Evolutionary conservation across 2,329 filamentous ascomycete genomes (phyloP).

Genomic region (Drechslerella dactyloides): DNA sequence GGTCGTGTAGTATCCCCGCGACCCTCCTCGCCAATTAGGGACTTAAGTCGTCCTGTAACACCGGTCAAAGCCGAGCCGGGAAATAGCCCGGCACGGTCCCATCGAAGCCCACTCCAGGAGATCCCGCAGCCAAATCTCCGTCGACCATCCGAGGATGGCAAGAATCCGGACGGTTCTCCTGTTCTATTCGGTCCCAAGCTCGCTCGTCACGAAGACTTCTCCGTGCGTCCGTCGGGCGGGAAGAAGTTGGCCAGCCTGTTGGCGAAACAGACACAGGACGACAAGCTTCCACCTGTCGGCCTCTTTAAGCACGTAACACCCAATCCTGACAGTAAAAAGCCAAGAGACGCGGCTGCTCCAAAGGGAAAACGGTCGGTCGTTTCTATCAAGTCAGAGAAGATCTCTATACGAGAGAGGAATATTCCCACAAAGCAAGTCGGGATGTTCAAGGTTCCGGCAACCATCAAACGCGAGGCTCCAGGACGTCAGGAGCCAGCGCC

Average conservation of each 20-base stretch:
- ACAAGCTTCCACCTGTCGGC: slow-evolving; percentile 2
- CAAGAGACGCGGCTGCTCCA: no score
- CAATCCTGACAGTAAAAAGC: no score
- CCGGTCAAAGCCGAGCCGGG: not conserved
- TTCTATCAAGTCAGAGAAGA: no score
- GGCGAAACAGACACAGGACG: not conserved
- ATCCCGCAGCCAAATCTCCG: slow-evolving; percentile 20
- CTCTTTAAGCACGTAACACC: no score
- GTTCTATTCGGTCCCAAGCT: not conserved
- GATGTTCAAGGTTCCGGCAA: not conserved
- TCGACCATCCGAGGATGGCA: not conserved
- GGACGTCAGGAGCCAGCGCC: not conserved
- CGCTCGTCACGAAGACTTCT: no score
- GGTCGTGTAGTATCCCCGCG: not conserved
- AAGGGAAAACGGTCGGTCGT: no score
- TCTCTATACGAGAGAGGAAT: not conserved
- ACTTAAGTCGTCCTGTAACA: not conserved
- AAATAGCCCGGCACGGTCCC: no score
- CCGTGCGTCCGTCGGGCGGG: no score
- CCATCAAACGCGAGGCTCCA: not conserved
- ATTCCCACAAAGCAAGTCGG: not conserved
- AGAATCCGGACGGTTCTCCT: not conserved
- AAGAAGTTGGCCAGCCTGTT: not conserved
- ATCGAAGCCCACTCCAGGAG: slow-evolving; percentile 23
- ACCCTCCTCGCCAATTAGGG: not conserved